Percentiles rank a stretch among this genome's conserved stretches.
phyloP scores from a whole-genome alignment of 371 early-diverging fungal species.

The Funneliformis caledonium region DNA sequence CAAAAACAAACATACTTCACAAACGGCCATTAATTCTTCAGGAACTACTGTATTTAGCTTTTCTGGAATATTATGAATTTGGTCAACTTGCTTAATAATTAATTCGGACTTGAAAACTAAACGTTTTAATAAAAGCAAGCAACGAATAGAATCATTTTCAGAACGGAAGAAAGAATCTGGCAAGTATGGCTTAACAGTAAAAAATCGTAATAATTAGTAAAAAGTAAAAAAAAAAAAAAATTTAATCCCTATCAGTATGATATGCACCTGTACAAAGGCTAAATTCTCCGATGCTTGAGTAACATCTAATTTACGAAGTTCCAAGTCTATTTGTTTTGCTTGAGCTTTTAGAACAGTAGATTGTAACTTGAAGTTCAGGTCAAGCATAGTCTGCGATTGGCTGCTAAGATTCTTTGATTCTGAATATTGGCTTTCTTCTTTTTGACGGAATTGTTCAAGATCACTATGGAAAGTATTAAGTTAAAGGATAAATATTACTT shows the following conservation, averaged over 20 bases:
- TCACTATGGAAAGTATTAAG: slow-evolving; percentile 50
- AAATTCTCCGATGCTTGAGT: slow-evolving; percentile 81
- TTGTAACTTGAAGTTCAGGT: slow-evolving; percentile 81
- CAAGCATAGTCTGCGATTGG: slow-evolving; percentile 85
- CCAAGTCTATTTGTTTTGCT: slow-evolving; percentile 88
- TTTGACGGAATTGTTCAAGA: slow-evolving; percentile 67
- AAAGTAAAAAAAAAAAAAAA: slow-evolving; percentile 7
- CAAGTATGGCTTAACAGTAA: slow-evolving; percentile 68
- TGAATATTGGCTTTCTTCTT: slow-evolving; percentile 60
- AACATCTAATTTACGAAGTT: slow-evolving; percentile 84
- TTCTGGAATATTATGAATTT: slow-evolving; percentile 64
- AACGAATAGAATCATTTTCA: slow-evolving; percentile 79
- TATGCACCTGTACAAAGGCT: slow-evolving; percentile 56
- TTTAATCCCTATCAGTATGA: background rate
- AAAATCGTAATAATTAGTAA: slow-evolving; percentile 28
- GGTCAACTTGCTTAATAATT: slow-evolving; percentile 77
- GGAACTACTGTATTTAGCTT: slow-evolving; percentile 60
- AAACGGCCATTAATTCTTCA: slow-evolving; percentile 58
- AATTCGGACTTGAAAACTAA: slow-evolving; percentile 81
- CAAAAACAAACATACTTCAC: slow-evolving; percentile 52
- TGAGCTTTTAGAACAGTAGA: slow-evolving; percentile 82
- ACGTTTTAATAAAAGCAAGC: slow-evolving; percentile 77
- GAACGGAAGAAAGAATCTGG: slow-evolving; percentile 83
- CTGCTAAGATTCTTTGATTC: slow-evolving; percentile 60
- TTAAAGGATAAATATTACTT: background rate